Conservation (phyloP, 495 filamentous ascomycete genomes). For the Pyrenopolyporus hunteri region DNA sequence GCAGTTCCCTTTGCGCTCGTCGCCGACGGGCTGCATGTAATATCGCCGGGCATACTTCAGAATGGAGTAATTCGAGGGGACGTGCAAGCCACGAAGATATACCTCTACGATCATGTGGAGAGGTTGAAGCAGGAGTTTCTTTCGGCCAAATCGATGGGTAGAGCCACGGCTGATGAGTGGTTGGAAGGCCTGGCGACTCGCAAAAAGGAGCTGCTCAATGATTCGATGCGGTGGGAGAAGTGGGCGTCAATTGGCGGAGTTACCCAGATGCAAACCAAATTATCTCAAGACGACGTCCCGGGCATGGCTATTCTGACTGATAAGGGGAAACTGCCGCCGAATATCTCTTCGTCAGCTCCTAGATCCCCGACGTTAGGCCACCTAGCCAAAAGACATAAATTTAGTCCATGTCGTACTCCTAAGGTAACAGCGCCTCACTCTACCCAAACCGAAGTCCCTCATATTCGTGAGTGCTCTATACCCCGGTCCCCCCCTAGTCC, state of each 20-base stretch:
- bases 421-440: not conserved
- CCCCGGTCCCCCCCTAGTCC: too few relatives aligned
- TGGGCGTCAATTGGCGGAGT: constrained; percentile 64
- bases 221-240: constrained; percentile 71
- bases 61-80: constrained; percentile 51
- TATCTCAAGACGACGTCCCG: not conserved
- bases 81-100: constrained; percentile 64
- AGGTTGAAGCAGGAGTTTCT: constrained; percentile 61
- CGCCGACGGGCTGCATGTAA: constrained; percentile 60
- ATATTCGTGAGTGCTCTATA: constrained; percentile 10
- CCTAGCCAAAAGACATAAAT: not conserved
- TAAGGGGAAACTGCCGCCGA: not conserved
- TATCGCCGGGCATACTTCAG: constrained; percentile 59
- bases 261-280: constrained; percentile 42
- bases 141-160: constrained; percentile 62
- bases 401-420: not conserved
- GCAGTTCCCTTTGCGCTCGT: constrained; percentile 70
- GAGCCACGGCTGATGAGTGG: constrained; percentile 72
- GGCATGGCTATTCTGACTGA: not conserved
- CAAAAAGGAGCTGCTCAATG: constrained; percentile 61
- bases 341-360: constrained; percentile 2
- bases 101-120: constrained; percentile 62
- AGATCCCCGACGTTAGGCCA: constrained; percentile 3
- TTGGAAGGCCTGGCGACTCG: constrained; percentile 68
- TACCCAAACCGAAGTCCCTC: not conserved